Evolutionary conservation across 2,329 filamentous ascomycete genomes (phyloP), one percentile per base, ranked within the genome.

Genomic region (Periconia sp.): DNA sequence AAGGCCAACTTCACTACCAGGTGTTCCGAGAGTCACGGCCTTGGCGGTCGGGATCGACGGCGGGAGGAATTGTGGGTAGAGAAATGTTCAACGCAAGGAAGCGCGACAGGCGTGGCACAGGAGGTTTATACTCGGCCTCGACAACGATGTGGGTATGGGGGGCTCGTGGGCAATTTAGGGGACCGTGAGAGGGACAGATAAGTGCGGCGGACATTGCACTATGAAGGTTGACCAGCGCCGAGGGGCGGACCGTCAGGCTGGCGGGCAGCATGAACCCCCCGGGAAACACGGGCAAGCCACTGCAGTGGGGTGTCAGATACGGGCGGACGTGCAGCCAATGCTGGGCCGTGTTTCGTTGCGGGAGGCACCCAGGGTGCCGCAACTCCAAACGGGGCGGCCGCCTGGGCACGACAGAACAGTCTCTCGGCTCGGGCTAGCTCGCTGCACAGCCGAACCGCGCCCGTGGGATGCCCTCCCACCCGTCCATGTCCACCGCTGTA

Each of bases 231-330:
- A 19, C 23, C 32, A 26, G 36, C 30, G 28, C 28, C 19, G 26
- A 34, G 33, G 40, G 42, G 41, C 37, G 55, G 55, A 52, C 48
- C 46, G 46, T 46, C 50, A 25, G 35, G 35, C 22, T 45, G 21
- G 25, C 25, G 35, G 42, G 46, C 45, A 49, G 53, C 50, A 47
- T 52, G 45, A 46, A 48, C 40, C 15, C 38, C 48, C 37, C 46
- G 43, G 15, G 24, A 28, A 28, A 28, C 35, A 34, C 32, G 33
- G 40, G 36, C 44, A 56, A 56, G 54, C 53, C 59, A 54, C 46
- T 26, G 39, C 43, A 51, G 60, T 59, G 61, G 62, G 60, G 56
- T 59, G 59, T 53, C 46, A 58, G 57, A 62, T 60, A 63, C 41
- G 50, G 50, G 48, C 35, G 30, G 37, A 46, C 45, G n/a, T 37